Base-by-base conservation (phyloP, 2,329 filamentous ascomycete species). In the Colletotrichum caudatum region DNA sequence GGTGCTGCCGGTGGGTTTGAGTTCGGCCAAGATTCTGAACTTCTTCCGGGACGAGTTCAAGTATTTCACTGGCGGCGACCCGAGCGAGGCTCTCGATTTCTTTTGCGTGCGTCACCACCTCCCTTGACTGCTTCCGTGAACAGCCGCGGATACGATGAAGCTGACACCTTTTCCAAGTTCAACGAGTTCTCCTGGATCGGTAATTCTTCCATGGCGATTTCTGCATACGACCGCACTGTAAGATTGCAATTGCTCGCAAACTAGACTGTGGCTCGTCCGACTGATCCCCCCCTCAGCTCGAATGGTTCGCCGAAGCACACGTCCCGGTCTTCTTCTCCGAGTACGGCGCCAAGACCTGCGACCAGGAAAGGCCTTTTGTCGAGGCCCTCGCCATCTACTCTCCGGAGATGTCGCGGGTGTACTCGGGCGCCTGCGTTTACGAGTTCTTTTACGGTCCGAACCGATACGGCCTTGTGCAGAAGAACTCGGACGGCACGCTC, bases 381-480 rank as follows among this genome's bases (percentile, higher is more conserved):
- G 91, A 93, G 80, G 89, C 93, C 23, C 83, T 81, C 44, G 83
- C 87, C 59, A 87, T 93, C 72, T 93, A 93, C 80, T 86, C 90
- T 59, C 77, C 84, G 35, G 74, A 91, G 72, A 92, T 93, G 89
- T 89, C 79, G 33, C 78, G 83, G 20, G 83, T 87, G 58, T 87
- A 93, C 76, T 89, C 87, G 70, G 91, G 91, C 70, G 91, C 91
- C 73, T 83, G 93, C 48, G 90, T 93, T 54, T 93, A 93, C 82
- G 90, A 93, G 80, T 93, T 86, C 78, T 87, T 87, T 3, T 85
- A 92, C 78, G 91, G 92, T 76, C 78, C 81, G 7, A 88, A 88
- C 76, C 80, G 86, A 76, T 88, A 81, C 66, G 87, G 87, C 3
- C 14, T 53, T 14, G 50, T 53, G 14, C 14, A 33, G 50, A 53